Evolutionary conservation across 805 yeast species (phyloP).

Genomic region (Sporopachydermia lactativora): DNA sequence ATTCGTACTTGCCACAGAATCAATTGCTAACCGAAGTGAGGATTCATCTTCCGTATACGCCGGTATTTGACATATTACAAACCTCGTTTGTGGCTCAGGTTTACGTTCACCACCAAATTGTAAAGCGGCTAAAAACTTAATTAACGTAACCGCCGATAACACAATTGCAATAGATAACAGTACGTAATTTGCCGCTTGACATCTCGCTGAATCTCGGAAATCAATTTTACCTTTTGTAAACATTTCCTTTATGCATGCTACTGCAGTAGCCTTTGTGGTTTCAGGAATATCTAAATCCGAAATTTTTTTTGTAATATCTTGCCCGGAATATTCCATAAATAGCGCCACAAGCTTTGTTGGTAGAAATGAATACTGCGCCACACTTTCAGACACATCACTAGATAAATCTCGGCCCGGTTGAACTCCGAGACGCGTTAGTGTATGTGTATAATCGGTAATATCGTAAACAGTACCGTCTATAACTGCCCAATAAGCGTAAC

Average conservation of each 20-base stretch:
- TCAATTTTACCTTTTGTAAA: conserved; percentile 23
- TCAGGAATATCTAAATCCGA: conserved; percentile 13
- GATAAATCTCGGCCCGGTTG: too few species aligned
- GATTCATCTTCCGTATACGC: conserved; percentile 44
- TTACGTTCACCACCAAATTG: conserved; percentile 22
- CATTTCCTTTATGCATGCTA: conserved; percentile 22
- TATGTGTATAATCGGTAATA: conserved; percentile 22
- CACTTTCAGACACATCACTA: conserved; percentile 8
- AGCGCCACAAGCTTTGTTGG: conserved; percentile 18
- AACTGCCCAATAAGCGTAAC: conserved; percentile 17
- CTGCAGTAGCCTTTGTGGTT: conserved; percentile 12
- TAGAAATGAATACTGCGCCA: conserved; percentile 21
- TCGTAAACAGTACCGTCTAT: conserved; percentile 22
- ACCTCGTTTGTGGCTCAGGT: conserved; percentile 25
- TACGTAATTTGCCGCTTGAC: conserved; percentile 25
- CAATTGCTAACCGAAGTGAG: conserved; percentile 40
- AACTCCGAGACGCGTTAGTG: conserved; percentile 11
- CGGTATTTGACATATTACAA: conserved; percentile 28
- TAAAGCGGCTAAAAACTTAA: conserved; percentile 25
- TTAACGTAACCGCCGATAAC: conserved; percentile 22
- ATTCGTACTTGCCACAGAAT: conserved; percentile 39
- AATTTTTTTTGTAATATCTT: conserved; percentile 20
- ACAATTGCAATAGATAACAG: conserved; percentile 23
- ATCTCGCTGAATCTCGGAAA: conserved; percentile 23
- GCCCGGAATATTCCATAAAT: conserved; percentile 20